Conservation (phyloP, 179 eudicot species). For the Gypsophila paniculata region DNA sequence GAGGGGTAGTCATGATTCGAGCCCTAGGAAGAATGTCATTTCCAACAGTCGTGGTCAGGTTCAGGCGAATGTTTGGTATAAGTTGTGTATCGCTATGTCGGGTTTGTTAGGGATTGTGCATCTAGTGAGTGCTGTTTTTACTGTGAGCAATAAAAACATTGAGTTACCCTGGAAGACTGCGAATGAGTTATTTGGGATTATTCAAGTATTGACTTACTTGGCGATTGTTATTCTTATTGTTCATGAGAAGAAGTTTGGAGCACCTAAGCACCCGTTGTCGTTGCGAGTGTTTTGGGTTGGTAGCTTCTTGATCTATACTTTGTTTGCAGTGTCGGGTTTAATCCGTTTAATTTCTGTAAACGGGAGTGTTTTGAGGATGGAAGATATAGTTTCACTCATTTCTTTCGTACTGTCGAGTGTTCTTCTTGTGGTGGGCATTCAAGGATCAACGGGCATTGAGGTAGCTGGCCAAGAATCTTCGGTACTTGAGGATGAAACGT, state of each 20-base stretch:
- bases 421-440: constrained; percentile 43
- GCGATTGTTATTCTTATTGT: constrained; percentile 39
- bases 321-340: constrained; percentile 45
- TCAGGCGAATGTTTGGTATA: constrained; percentile 44
- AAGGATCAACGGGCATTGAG: constrained; percentile 58
- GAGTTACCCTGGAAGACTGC: constrained; percentile 41
- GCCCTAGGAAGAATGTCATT: constrained; percentile 27
- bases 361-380: constrained; percentile 32
- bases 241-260: constrained; percentile 53
- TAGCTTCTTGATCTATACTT: constrained; percentile 36
- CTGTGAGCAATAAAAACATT: constrained; percentile 26
- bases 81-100: constrained; percentile 38
- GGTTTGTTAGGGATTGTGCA: constrained; percentile 32
- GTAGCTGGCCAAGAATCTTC: constrained; percentile 20
- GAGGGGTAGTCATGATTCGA: constrained; percentile 21
- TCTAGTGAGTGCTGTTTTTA: constrained; percentile 34
- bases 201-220: constrained; percentile 52
- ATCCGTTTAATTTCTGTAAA: constrained; percentile 32
- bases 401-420: constrained; percentile 39
- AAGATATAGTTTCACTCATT: constrained; percentile 43
- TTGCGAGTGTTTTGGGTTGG: constrained; percentile 55
- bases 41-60: constrained; percentile 18
- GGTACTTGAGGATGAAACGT: constrained; percentile 26
- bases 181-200: constrained; percentile 55
- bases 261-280: constrained; percentile 46